Base-by-base conservation (phyloP, 768 basidiomycete species). In the Naganishia onofrii region DNA sequence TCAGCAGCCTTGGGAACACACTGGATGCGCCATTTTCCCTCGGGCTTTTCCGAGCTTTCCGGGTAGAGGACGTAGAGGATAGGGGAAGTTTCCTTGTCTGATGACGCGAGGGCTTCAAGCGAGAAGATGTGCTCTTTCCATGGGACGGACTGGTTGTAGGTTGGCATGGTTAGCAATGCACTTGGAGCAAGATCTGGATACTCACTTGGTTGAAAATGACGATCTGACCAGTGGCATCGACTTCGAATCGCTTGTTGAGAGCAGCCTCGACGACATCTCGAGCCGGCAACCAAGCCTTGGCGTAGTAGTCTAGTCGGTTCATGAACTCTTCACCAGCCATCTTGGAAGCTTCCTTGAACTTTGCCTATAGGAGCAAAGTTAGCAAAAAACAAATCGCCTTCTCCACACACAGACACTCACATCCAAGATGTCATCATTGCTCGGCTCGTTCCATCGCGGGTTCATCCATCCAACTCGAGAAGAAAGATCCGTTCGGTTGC, bases 221-320 rank as follows among this genome's bases (percentile, higher is more conserved):
- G 70, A 98, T 87, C 69, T 86, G 87, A 19, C 93, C 93, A 29
- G 83, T 86, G 15, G 87, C 82, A 79, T 97, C 89, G 48, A 88
- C 82, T 13, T 80, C 79, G 58, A 78, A 77, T 72, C 92, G 87
- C 72, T 84, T 84, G 26, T 84, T 80, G 46, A 88, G 80, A 2
- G 88, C 86, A 3, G 85, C 85, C 28, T 83, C 76, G 52, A 98
- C 89, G 28, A 96, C 82, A 74, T 90, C 88, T 65, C 93, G 84
- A 9, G 93, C 95, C 38, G 95, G 93, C 55, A 98, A 82, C 95
- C 95, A 99, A 26, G 92, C 89, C 44, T 90, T 87, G 55, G 87
- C 85, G 75, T 92, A 92, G 82, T 91, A 94, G 74, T 88, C 86
- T 38, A 99, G 82, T 69, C 88, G 86, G 19, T 83, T 85, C 19